These are phyloP conservation scores for Solanum medicagineum DNA, from an alignment of 257 asterid species.

Conservation along the genomic window DNA sequence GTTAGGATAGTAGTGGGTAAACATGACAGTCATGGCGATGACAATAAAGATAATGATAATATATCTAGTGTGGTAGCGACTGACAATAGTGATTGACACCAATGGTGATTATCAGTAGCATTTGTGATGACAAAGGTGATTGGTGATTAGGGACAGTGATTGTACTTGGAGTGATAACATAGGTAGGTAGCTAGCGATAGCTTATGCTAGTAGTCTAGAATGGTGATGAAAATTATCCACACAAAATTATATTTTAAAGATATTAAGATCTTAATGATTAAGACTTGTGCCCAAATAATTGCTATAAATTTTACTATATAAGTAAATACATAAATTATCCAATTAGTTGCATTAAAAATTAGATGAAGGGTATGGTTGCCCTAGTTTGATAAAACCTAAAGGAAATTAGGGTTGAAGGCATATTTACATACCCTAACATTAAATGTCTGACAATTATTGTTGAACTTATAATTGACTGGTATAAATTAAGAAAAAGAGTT, in stretches of 20 bases:
- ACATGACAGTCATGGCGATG: background rate
- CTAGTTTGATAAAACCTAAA: background rate
- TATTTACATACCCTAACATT: background rate
- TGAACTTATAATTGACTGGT: background rate
- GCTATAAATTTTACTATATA: background rate
- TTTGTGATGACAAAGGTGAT: background rate
- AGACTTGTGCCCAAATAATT: background rate
- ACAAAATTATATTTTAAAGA: background rate
- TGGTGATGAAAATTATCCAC: background rate
- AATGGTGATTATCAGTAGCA: background rate
- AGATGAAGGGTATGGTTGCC: background rate
- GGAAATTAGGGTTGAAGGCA: background rate
- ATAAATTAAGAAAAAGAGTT: background rate
- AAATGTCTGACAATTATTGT: background rate
- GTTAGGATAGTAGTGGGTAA: background rate
- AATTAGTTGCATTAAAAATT: background rate
- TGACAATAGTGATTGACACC: background rate
- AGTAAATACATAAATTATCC: no score
- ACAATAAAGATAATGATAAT: background rate
- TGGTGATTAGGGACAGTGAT: fast-evolving
- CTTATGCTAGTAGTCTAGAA: background rate
- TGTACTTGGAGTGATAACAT: background rate
- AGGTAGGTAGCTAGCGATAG: background rate
- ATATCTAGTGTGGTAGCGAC: background rate
- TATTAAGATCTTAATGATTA: background rate